phyloP scores from a whole-genome alignment of 768 basidiomycete genomes.

The Podaxis sp. region DNA sequence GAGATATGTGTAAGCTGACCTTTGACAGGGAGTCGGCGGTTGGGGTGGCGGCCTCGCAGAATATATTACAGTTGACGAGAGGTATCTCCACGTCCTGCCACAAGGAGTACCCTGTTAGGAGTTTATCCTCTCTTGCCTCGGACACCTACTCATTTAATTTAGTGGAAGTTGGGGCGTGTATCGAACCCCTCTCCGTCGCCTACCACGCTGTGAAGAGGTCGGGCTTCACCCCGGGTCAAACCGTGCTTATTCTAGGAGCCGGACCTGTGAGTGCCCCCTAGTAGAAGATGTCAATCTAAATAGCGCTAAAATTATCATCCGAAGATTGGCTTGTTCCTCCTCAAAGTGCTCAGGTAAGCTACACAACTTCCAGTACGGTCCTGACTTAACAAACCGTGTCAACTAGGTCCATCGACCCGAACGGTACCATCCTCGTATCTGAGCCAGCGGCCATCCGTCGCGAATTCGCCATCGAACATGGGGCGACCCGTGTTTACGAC shows the following conservation, averaged over 20 bases:
- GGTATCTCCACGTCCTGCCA: slow-evolving; percentile 37
- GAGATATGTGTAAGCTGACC: background rate
- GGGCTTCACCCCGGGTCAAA: slow-evolving; percentile 34
- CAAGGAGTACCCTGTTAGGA: slow-evolving; percentile 33
- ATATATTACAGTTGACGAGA: slow-evolving; percentile 34
- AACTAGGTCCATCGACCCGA: slow-evolving; percentile 27
- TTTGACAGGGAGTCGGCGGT: slow-evolving; percentile 34
- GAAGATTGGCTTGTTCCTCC: slow-evolving; percentile 37
- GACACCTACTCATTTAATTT: background rate
- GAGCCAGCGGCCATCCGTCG: slow-evolving; percentile 41
- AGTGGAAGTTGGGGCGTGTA: slow-evolving; percentile 48
- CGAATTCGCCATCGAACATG: slow-evolving; percentile 31
- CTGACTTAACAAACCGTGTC: background rate
- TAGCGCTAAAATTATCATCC: background rate
- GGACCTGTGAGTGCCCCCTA: slow-evolving; percentile 36
- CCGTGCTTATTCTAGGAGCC: slow-evolving; percentile 39
- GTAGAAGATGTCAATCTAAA: background rate
- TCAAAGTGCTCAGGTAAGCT: slow-evolving; percentile 34
- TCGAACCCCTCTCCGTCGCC: slow-evolving; percentile 47
- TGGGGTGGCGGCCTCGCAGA: slow-evolving; percentile 44
- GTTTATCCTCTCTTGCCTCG: background rate
- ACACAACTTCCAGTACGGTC: background rate
- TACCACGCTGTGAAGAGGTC: slow-evolving; percentile 44
- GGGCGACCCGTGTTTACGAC: slow-evolving; percentile 36
- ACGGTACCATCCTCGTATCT: slow-evolving; percentile 31